Evolutionary conservation across 2,329 filamentous ascomycete genomes (phyloP).

Genomic region (Tolypocladium pustulatum): DNA sequence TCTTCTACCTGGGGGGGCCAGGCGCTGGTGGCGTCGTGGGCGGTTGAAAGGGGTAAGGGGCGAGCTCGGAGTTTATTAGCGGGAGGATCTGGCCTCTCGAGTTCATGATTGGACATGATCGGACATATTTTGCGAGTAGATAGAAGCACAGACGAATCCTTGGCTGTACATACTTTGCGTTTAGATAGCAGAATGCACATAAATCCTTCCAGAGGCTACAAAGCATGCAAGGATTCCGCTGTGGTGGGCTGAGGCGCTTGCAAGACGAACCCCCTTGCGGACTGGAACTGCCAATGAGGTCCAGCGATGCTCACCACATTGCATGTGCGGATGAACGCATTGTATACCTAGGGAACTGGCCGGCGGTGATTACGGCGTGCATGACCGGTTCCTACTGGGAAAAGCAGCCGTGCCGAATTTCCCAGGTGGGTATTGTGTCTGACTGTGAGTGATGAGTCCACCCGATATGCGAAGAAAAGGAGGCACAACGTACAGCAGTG

Average conservation of each 20-base stretch:
- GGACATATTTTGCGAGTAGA: neutral
- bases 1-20: slow-evolving; percentile 9
- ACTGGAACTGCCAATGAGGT: neutral
- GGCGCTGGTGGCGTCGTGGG: slow-evolving; percentile 10
- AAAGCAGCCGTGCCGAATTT: neutral
- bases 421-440: neutral
- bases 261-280: neutral
- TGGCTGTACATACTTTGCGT: neutral
- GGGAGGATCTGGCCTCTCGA: neutral
- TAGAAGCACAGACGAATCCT: neutral
- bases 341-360: neutral
- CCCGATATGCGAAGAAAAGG: neutral
- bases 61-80: neutral
- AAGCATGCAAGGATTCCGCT: neutral
- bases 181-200: neutral
- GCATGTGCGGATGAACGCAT: neutral
- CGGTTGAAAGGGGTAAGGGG: slow-evolving; percentile 1
- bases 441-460: neutral
- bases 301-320: neutral
- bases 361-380: neutral
- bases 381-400: neutral
- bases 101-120: neutral
- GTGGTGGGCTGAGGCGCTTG: neutral
- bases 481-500: neutral
- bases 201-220: neutral